Base-by-base conservation (phyloP, 352 stramenopile species). In the Globisporangium spiculum region DNA sequence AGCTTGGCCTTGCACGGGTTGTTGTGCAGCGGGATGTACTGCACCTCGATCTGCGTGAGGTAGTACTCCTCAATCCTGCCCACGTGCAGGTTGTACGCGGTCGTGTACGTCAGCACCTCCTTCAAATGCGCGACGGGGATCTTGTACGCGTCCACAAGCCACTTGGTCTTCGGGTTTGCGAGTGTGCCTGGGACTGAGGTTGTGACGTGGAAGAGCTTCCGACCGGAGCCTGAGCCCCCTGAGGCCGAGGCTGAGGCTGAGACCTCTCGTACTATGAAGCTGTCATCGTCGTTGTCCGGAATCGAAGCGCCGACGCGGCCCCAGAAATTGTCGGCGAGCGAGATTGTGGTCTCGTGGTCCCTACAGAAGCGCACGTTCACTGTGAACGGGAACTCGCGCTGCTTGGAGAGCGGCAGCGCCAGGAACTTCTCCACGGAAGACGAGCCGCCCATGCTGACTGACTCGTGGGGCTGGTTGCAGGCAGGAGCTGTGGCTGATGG, bases 301-400 rank as follows among this genome's bases (percentile, higher is more conserved):
- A 9, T 38, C 34, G 34, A 38, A 38, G 34, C 34, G 7, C 34
- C 34, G 34, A 12, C 34, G 34, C 34, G 34, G 34, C 34, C 64
- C 69, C 2, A 79, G 62, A 83, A 83, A 52, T 75, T 78, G 69
- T 83, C 74, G 18, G 63, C 60, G 6, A 83, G 76, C 53, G 72
- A 74, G 27, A 81, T 61, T 36, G 73, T 79, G 52, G 72, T 78
- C 36, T 73, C 60, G 46, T 70, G 76, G 6, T 67, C 63, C 2
- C 66, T 70, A 50, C 76, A 76, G 55, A 81, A 83, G 59, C 76
- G 76, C n/a, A 62, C 68, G 66, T 75, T 79, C 22, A 83, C 65
- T 24, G 72, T 69, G 64, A 78, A 80, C 32, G 76, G 76, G 61
- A 81, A 83, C 56, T 79, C 74, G 69, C 70, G 77, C 63, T 83